These are phyloP conservation scores for Populus pruinosa DNA, from an alignment of 345 rosid species.

Conservation along the genomic window DNA sequence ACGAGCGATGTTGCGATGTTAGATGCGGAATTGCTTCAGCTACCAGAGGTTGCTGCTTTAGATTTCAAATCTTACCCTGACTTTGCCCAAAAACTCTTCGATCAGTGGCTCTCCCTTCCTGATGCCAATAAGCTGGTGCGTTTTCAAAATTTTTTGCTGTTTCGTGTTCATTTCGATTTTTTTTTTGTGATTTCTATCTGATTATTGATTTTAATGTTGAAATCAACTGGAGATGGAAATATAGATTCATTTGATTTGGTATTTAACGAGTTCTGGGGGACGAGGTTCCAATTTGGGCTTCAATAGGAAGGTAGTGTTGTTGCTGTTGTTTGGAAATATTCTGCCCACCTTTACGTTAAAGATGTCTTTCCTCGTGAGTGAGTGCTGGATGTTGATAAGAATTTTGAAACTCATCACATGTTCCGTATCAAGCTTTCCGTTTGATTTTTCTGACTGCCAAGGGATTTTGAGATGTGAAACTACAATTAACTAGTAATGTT, in stretches of 20 bases:
- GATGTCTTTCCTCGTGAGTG: not conserved
- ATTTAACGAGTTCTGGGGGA: not conserved
- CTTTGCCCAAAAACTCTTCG: constrained; percentile 73
- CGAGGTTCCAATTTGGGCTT: too few species aligned
- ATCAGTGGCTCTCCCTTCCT: constrained; percentile 93
- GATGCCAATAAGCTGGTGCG: constrained; percentile 75
- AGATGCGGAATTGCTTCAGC: constrained; percentile 81
- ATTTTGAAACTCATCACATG: not conserved
- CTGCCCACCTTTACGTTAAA: not conserved
- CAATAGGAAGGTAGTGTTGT: too few species aligned
- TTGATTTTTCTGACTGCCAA: not conserved
- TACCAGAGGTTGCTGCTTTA: constrained; percentile 71
- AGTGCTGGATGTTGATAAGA: not conserved
- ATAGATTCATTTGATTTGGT: not conserved
- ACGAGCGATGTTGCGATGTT: constrained; percentile 57
- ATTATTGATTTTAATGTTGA: not conserved
- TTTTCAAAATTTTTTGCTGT: not conserved
- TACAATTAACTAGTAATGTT: too few species aligned
- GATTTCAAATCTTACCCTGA: constrained; percentile 69
- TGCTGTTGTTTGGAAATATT: not conserved
- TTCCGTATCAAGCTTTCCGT: not conserved
- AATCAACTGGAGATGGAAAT: not conserved
- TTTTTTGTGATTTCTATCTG: not conserved
- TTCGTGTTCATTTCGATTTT: not conserved
- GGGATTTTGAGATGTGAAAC: not conserved